phyloP scores from a whole-genome alignment of 2,329 filamentous ascomycete genomes.

The Pleomassaria siparia region DNA sequence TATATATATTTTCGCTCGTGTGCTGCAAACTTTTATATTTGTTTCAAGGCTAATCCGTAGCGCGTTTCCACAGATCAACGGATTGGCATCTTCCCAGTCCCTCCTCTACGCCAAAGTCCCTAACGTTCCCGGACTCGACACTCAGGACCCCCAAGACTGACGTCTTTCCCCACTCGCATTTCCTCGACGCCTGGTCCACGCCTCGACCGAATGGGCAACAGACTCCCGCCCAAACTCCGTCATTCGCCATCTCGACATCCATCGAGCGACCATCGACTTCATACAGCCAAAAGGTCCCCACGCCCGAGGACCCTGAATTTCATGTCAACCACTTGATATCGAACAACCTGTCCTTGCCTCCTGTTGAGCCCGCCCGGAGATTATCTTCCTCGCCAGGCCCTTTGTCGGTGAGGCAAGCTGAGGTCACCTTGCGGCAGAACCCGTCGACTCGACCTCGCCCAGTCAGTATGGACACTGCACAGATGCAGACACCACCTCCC shows the following conservation, averaged over 20 bases:
- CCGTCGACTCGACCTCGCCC: conserved; percentile 23
- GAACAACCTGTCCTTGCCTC: conserved; percentile 57
- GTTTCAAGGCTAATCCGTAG: conserved; percentile 38
- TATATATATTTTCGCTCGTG: conserved; percentile 6
- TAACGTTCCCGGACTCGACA: conserved; percentile 42
- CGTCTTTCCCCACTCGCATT: conserved; percentile 45
- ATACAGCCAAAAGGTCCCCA: conserved; percentile 37
- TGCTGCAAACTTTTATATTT: conserved; percentile 21
- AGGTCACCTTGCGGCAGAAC: conserved; percentile 10
- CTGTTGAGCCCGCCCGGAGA: conserved; percentile 61
- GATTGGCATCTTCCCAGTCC: conserved; percentile 56
- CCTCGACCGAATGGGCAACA: conserved; percentile 45
- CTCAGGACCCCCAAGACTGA: conserved; percentile 51
- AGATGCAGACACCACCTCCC: conserved; percentile 64
- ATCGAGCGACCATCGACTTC: conserved; percentile 38
- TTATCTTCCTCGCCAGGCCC: conserved; percentile 61
- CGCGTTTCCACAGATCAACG: conserved; percentile 41
- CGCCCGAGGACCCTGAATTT: conserved; percentile 48
- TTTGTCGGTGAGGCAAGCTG: conserved; percentile 21
- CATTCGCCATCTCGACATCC: conserved; percentile 39
- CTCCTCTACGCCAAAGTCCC: conserved; percentile 50
- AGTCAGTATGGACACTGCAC: conserved; percentile 44
- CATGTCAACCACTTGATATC: conserved; percentile 65
- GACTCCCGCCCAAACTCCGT: conserved; percentile 46
- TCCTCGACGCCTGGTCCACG: conserved; percentile 54